Evolutionary conservation across 2,329 filamentous ascomycete species (phyloP), one percentile per base, ranked within the genome.

Genomic region (Xylariaceae sp.): DNA sequence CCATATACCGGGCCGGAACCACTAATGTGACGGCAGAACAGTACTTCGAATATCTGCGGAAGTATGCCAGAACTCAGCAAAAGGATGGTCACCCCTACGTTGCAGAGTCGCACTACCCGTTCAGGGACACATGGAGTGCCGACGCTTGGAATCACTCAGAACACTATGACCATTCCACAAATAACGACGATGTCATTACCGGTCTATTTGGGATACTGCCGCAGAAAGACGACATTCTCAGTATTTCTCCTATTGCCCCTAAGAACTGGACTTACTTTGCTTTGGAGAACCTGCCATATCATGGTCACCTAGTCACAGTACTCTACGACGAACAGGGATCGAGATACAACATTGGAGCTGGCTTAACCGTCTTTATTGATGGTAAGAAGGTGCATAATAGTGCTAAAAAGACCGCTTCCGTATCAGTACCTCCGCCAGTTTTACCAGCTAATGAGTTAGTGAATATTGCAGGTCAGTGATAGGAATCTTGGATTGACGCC

Each of bases 91-190:
- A 67, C n/a, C 76, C 76, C 1, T 78, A 77, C 40, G 73, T 77
- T 1, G 77, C 77, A 6, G 76, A 79, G 54, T 75, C 73, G 2
- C 77, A 79, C 57, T 73, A 75, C 53, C 75, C 75, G 1, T 70
- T 71, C 18, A 54, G 68, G 0, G 65, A 76, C 48, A 48, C 56
- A 14, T 77, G 76, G 72, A 71, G 62, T 51, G 68, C 68, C 16
- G 73, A 77, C 54, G 56, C 63, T 10, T 59, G 58, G n/a, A 75
- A 76, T 50, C 74, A 76, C 49, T 72, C 68, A 1, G 75, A 77
- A 60, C 69, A 78, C 60, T 79, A 79, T 60, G 69, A 74, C 51
- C 77, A 79, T 59, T 78, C 75, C 0, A 78, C 75, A 0, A 75
- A 76, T 57, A 70, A 76, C 20, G 75, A 79, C 64, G 75, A 78